Base-by-base conservation (phyloP, 148 eudicot species). In the Chenopodium berlandieri region DNA sequence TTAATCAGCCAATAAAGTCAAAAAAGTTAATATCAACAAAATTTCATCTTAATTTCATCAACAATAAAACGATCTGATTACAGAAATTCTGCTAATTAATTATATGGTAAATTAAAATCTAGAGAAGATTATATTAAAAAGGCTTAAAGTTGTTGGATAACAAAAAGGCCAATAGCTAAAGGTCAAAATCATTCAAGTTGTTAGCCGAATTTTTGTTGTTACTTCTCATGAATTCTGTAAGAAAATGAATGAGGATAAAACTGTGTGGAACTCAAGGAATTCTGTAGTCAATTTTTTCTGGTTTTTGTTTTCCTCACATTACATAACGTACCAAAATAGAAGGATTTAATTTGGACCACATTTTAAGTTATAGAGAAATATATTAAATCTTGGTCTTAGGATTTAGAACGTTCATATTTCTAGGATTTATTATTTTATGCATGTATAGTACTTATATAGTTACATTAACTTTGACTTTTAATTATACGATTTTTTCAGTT, bases 211-310 rank as follows among this genome's bases (percentile, higher is more conserved):
- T 67, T 48, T 78, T 78, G 46, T 19, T 30, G 34, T 40, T 47
- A 67, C 7, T 78, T 34, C 54, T 34, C 37, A 34, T 71, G 7
- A n/a, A 56, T 30, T 71, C 48, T 23, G 34, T 64, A 74, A 46
- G 5, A 56, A 37, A 58, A n/a, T 37, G 70, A 58, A 80, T 80
- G 62, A 66, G 47, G 73, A 73, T 75, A 73, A 47, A 63, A 47
- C 2, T 83, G 47, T 67, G 85, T 83, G 85, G 81, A 74, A 83
- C 62, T 83, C 64, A 67, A 79, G 62, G 78, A 60, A 71, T 40
- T 23, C 31, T 23, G 7, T 30, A 31, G 52, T 63, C 64, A 31
- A 60, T 25, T 68, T 40, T 40, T 40, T 40, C 44, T 40, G 44
- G 44, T 40, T 40, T 46, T 77, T 56, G 79, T 68, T 71, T 71